phyloP scores from a whole-genome alignment of 2,329 filamentous ascomycete genomes.

The Aspergillus costaricaensis region DNA sequence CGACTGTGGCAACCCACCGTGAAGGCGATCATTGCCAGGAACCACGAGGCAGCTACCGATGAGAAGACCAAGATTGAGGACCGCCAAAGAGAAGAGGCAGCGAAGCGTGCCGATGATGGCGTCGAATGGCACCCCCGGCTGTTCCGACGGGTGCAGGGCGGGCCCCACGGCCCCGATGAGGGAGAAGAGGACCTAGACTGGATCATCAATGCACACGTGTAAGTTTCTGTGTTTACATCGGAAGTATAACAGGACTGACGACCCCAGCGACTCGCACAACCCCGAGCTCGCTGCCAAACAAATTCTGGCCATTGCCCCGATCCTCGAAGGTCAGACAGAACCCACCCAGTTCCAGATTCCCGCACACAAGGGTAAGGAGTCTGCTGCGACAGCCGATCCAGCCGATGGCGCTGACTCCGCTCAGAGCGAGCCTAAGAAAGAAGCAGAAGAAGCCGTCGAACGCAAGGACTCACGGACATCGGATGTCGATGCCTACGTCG shows the following conservation, averaged over 20 bases:
- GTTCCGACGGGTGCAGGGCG: conserved; percentile 74
- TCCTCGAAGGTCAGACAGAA: conserved; percentile 73
- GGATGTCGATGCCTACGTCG: conserved; percentile 47
- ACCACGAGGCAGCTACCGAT: conserved; percentile 86
- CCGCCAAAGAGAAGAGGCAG: conserved; percentile 83
- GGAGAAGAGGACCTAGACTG: conserved; percentile 90
- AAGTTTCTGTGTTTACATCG: conserved; percentile 33
- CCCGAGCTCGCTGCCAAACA: conserved; percentile 75
- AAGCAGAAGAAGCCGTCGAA: conserved; percentile 27
- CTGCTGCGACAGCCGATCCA: conserved; percentile 7
- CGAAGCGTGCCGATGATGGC: conserved; percentile 72
- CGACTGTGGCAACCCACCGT: conserved; percentile 81
- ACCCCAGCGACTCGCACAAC: conserved; percentile 60
- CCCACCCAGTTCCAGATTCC: conserved; percentile 60
- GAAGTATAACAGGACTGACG: not conserved
- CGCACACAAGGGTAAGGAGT: conserved; percentile 36
- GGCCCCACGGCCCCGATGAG: conserved; percentile 70
- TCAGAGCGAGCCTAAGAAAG: conserved; percentile 4
- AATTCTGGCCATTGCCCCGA: conserved; percentile 81
- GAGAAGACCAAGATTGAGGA: conserved; percentile 98
- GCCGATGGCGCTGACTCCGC: conserved; percentile 8
- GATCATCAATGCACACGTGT: conserved; percentile 90
- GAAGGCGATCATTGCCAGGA: conserved; percentile 76
- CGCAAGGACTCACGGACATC: conserved; percentile 43
- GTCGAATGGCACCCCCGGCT: conserved; percentile 86